Base-by-base conservation (phyloP, 2,329 filamentous ascomycete species). In the Tolypocladium sp. region DNA sequence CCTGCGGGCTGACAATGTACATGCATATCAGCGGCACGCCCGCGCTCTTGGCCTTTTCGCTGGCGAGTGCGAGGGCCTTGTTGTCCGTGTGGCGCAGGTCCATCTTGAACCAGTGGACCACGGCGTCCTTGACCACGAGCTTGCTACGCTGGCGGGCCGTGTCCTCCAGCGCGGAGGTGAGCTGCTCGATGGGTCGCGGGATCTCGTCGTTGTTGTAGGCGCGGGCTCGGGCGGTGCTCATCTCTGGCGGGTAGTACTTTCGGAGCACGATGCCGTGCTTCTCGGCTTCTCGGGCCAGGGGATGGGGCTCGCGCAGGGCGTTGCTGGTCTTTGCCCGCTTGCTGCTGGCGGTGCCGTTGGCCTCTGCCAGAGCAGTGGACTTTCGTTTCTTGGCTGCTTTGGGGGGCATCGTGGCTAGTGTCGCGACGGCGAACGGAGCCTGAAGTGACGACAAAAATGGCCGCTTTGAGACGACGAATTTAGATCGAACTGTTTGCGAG, bases 21-120 rank as follows among this genome's bases (percentile, higher is more conserved):
- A 96, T 72, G 58, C 84, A 84, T 42, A 96, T 82, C 42, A 96
- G 74, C 1, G 91, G 88, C 0, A 92, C 80, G 0, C 82, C 81
- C n/a, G 83, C 79, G 42, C 84, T 80, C 60, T 84, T 85, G 1
- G 91, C 90, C 59, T 73, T 75, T 59, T 85, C 75, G 58, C 82
- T 85, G 0, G 92, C 92, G 61, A 86, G 73, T 40, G 82, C 80
- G 30, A 96, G 72, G 0, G 83, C 83, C 10, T 82, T 87, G 70
- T 96, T 96, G 70, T 97, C 92, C 0, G 75, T 72, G 2, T 82
- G 79, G 3, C 92, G 82, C 56, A 96, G 74, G 70, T 96, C 92
- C 67, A 83, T 85, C 74, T 94, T 95, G 77, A 93, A 96, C 92
- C 92, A 96, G 73, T 96, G 90, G 0, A 96, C 83, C 0, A 96